These are phyloP conservation scores for Aspergillus glaucus DNA, from an alignment of 2,329 filamentous ascomycete genomes.

Conservation along the genomic window DNA sequence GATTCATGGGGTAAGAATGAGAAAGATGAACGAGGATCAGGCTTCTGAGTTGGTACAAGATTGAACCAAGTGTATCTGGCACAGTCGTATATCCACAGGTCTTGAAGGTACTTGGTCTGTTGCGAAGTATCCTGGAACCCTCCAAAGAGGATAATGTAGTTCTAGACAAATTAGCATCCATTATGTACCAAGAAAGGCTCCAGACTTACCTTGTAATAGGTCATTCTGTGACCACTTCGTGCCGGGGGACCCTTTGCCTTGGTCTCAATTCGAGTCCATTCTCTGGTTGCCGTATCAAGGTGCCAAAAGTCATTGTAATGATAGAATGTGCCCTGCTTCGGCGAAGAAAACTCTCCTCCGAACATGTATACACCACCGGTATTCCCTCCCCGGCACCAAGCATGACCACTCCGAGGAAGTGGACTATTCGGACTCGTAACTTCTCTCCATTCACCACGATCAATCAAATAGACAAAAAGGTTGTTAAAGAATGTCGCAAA, in stretches of 20 bases:
- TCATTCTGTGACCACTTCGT: slow-evolving; percentile 90
- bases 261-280: slow-evolving; percentile 85
- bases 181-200: not conserved
- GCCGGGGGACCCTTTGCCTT: slow-evolving; percentile 70
- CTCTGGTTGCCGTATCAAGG: slow-evolving; percentile 72
- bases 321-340: slow-evolving; percentile 97
- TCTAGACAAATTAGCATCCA: slow-evolving; percentile 31
- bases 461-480: slow-evolving; percentile 64
- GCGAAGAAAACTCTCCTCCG: slow-evolving; percentile 87
- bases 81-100: slow-evolving; percentile 95
- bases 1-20: slow-evolving; percentile 84
- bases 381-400: slow-evolving; percentile 87
- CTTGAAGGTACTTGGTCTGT: slow-evolving; percentile 86
- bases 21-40: slow-evolving; percentile 86
- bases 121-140: slow-evolving; percentile 97
- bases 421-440: slow-evolving; percentile 89
- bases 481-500: slow-evolving; percentile 68
- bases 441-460: slow-evolving; percentile 81
- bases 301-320: slow-evolving; percentile 99
- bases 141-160: slow-evolving; percentile 92
- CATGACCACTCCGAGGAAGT: slow-evolving; percentile 83
- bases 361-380: slow-evolving; percentile 83
- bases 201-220: slow-evolving; percentile 65
- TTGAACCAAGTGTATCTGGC: slow-evolving; percentile 77
- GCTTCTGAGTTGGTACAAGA: slow-evolving; percentile 73